phyloP scores from a whole-genome alignment of 2,329 filamentous ascomycete species.

The Colletotrichum tofieldiae region DNA sequence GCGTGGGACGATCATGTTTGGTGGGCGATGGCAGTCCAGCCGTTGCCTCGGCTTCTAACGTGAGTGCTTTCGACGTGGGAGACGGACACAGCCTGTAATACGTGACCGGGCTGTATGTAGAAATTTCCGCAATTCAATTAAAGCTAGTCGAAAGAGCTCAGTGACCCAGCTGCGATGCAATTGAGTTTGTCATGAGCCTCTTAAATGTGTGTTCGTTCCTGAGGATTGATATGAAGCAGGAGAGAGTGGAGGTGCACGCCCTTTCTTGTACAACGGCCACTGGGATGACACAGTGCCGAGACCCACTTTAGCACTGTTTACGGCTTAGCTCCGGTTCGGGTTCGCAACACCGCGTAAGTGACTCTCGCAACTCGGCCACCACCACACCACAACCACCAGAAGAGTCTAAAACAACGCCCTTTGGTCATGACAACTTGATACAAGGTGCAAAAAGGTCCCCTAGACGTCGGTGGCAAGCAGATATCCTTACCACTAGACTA shows the following conservation, averaged over 20 bases:
- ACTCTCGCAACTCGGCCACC: background rate
- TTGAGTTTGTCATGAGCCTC: background rate
- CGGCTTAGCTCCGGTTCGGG: constrained; percentile 9
- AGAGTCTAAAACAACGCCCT: background rate
- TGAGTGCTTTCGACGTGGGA: background rate
- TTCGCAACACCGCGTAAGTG: background rate
- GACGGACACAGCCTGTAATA: background rate
- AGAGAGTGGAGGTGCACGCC: constrained; percentile 13
- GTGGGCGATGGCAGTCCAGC: background rate
- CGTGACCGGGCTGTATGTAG: background rate
- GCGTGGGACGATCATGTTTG: constrained; percentile 37
- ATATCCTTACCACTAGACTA: constrained; percentile 13
- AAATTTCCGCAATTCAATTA: background rate
- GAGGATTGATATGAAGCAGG: background rate
- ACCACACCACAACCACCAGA: background rate
- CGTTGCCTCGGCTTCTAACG: constrained; percentile 8
- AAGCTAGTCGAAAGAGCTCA: background rate
- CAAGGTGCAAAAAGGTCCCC: background rate
- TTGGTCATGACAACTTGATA: background rate
- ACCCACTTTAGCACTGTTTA: constrained; percentile 7
- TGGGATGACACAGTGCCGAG: constrained; percentile 1
- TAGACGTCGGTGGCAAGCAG: background rate
- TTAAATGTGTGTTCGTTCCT: background rate
- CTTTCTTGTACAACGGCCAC: background rate
- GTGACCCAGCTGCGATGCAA: background rate